phyloP scores from a whole-genome alignment of 805 yeast genomes.

The Lachancea sp. region DNA sequence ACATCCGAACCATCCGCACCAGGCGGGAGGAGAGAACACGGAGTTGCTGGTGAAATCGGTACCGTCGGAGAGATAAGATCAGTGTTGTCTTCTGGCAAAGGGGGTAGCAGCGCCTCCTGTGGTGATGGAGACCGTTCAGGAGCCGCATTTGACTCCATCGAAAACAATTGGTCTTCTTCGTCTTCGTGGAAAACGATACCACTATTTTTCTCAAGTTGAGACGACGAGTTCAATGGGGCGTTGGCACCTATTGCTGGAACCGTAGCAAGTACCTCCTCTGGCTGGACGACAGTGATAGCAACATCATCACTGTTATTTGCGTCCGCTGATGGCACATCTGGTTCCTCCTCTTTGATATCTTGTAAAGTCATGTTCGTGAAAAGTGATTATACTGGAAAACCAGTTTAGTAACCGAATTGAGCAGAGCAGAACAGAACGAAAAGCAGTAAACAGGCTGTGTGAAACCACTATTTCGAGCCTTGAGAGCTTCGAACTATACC shows the following conservation, averaged over 20 bases:
- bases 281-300: neutral
- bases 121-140: neutral
- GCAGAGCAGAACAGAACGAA: too few relatives aligned
- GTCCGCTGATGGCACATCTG: neutral
- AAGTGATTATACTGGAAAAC: too few relatives aligned
- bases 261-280: neutral
- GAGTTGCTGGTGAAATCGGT: neutral
- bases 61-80: constrained; percentile 4
- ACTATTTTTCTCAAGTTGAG: too few relatives aligned
- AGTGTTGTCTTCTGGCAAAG: constrained; percentile 11
- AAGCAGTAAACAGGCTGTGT: too few relatives aligned
- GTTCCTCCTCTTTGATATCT: constrained; percentile 20
- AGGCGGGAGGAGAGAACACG: neutral
- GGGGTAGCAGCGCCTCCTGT: constrained; percentile 11
- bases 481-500: too few relatives aligned
- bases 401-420: too few relatives aligned
- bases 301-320: too few relatives aligned
- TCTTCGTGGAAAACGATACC: constrained; percentile 1
- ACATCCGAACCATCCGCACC: neutral
- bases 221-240: too few relatives aligned
- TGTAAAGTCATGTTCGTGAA: too few relatives aligned
- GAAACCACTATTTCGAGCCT: too few relatives aligned
- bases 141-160: too few relatives aligned
- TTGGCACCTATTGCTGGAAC: neutral
- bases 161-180: neutral